phyloP scores from a whole-genome alignment of 2,329 filamentous ascomycete genomes.

The Lasiodiplodia sp. region DNA sequence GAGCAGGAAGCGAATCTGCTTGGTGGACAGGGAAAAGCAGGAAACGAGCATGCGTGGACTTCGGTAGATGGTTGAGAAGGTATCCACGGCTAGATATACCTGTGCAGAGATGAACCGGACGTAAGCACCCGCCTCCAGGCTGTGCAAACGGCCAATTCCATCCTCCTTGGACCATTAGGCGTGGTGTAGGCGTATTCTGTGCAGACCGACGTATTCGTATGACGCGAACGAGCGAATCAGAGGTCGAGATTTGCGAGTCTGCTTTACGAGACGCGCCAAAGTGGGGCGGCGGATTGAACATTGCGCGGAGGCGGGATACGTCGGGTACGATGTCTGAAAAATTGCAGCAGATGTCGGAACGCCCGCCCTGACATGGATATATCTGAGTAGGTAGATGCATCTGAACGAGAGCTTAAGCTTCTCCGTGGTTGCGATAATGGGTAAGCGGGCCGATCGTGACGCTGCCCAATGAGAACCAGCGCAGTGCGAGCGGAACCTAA shows the following conservation, averaged over 20 bases:
- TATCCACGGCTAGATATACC: neutral
- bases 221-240: neutral
- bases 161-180: neutral
- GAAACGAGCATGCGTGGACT: neutral
- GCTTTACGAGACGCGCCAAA: neutral
- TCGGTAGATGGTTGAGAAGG: neutral
- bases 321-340: too few species aligned
- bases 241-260: neutral
- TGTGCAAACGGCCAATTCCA: constrained; percentile 29
- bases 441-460: neutral
- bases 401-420: too few species aligned
- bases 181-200: constrained; percentile 16
- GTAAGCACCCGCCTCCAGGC: neutral
- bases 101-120: neutral
- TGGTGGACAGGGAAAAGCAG: neutral
- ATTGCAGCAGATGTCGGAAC: too few species aligned
- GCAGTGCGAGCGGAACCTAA: neutral
- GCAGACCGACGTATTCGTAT: constrained; percentile 15
- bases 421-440: too few species aligned
- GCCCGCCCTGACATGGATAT: too few species aligned
- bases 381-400: too few species aligned
- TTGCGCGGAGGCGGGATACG: neutral
- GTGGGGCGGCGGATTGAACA: neutral
- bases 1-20: constrained; percentile 2
- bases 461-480: neutral